Conservation (phyloP, 352 stramenopile species). For the Globisporangium nodosum region DNA sequence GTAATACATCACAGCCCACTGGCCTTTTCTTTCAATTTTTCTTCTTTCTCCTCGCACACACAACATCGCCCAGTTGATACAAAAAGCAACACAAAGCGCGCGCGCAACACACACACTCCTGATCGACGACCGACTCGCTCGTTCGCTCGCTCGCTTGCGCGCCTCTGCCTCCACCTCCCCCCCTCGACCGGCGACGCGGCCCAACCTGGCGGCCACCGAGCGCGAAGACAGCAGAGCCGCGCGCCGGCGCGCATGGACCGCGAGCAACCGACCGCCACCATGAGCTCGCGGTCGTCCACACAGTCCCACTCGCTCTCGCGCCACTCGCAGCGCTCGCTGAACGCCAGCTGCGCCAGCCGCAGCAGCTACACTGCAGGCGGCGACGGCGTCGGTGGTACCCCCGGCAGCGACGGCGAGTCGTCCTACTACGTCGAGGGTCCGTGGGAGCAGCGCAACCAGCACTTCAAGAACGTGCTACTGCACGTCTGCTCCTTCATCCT, state of each 20-base stretch:
- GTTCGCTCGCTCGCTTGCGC: neutral
- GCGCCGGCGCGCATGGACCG: conserved; percentile 1
- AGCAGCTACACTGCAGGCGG: conserved; percentile 24
- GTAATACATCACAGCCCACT: too few species aligned
- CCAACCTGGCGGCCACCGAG: neutral
- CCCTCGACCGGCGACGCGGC: neutral
- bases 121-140: too few species aligned
- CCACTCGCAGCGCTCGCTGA: conserved; percentile 40
- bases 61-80: neutral
- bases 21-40: too few species aligned
- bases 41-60: too few species aligned
- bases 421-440: conserved; percentile 72
- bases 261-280: neutral
- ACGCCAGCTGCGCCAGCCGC: conserved; percentile 14
- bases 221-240: neutral
- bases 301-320: conserved; percentile 43
- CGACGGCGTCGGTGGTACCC: conserved; percentile 36
- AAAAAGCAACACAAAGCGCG: neutral
- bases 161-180: neutral
- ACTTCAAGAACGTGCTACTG: conserved; percentile 80
- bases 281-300: conserved; percentile 16
- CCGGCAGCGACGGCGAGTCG: conserved; percentile 27
- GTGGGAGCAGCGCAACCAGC: conserved; percentile 69
- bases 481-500: conserved; percentile 86
- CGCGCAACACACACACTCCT: neutral